Conservation (phyloP, 257 asterid genomes). For the Plantago major region DNA sequence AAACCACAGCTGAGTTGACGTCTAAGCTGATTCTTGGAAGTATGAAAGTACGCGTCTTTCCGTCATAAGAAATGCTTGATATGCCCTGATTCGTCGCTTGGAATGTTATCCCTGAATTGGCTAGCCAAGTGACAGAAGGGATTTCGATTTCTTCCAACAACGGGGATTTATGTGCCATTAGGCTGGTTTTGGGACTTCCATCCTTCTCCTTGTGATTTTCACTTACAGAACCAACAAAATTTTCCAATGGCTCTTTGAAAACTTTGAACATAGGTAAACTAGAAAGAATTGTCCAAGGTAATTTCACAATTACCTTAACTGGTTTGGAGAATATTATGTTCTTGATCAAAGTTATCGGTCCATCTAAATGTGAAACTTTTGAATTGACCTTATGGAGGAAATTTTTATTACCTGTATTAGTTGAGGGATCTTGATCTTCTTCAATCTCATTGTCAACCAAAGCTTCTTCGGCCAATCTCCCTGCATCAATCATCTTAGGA, state of each 20-base stretch:
- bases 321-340: conserved; percentile 21
- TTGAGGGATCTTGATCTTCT: not conserved
- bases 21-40: conserved; percentile 13
- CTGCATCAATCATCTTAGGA: conserved; percentile 18
- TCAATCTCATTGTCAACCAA: conserved; percentile 10
- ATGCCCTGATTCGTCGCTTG: conserved; percentile 14
- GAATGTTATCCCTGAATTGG: conserved; percentile 7
- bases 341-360: conserved; percentile 2
- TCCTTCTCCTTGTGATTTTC: not conserved
- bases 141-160: conserved; percentile 12
- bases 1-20: conserved; percentile 7
- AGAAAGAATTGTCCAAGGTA: conserved; percentile 31
- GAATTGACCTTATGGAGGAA: not conserved
- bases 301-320: conserved; percentile 15
- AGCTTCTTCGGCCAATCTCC: not conserved
- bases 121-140: conserved; percentile 16
- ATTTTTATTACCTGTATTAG: not conserved
- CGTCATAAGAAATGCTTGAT: conserved; percentile 2
- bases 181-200: too few relatives aligned
- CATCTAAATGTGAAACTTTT: not conserved
- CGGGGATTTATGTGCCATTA: not conserved
- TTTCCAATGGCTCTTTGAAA: conserved; percentile 18
- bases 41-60: not conserved
- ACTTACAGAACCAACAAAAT: not conserved
- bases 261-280: conserved; percentile 22